Percentiles rank a stretch among this genome's conserved stretches.
These are phyloP conservation scores for Dictyostelium brefeldianum DNA, from an alignment of 78 protist genomes.

Conservation along the genomic window DNA sequence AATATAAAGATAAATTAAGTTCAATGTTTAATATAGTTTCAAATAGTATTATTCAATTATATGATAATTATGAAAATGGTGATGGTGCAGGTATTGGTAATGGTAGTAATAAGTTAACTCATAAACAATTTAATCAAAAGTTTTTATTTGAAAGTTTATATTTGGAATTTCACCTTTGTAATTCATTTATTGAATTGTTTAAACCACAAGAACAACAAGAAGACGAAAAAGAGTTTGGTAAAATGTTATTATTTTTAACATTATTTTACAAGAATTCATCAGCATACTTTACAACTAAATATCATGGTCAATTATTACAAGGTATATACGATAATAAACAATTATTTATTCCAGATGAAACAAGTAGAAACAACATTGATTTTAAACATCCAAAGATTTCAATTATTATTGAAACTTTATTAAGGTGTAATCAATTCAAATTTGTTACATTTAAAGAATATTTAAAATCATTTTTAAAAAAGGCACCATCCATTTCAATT, in stretches of 20 bases:
- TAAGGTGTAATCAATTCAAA: not conserved
- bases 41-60: too few relatives aligned
- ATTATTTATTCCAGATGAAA: not conserved
- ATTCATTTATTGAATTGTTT: not conserved
- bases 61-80: too few relatives aligned
- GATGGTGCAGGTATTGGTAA: too few relatives aligned
- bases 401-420: not conserved
- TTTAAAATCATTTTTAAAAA: not conserved
- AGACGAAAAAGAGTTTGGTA: not conserved
- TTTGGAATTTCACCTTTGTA: not conserved
- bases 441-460: not conserved
- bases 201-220: not conserved
- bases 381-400: not conserved
- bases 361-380: not conserved
- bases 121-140: too few relatives aligned
- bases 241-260: not conserved
- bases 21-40: not conserved
- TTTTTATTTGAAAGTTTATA: not conserved
- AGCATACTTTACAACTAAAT: not conserved
- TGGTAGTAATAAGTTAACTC: too few relatives aligned
- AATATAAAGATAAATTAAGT: not conserved
- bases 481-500: not conserved
- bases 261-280: not conserved
- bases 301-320: not conserved
- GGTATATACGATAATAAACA: not conserved